Evolutionary conservation across 768 basidiomycete species (phyloP).

Genomic region (Leccinum truebloodii): DNA sequence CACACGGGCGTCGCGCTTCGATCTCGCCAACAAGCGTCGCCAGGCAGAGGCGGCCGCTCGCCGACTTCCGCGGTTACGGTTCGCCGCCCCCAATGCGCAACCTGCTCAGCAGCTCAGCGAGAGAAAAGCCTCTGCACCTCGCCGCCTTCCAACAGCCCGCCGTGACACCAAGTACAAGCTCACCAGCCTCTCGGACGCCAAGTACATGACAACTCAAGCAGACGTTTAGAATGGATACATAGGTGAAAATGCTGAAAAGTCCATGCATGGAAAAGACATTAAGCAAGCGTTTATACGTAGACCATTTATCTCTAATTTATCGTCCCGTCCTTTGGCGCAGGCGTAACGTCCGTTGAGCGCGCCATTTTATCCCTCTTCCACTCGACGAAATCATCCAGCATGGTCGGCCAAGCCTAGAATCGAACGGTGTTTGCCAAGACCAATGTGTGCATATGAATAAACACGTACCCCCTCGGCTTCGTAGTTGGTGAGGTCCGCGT

Average conservation of each 20-base stretch:
- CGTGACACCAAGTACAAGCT: neutral
- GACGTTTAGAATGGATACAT: neutral
- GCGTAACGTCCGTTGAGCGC: conserved; percentile 1
- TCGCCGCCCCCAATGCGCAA: conserved; percentile 18
- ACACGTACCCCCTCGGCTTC: conserved; percentile 73
- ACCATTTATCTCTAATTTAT: conserved; percentile 12
- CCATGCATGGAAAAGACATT: conserved; percentile 11
- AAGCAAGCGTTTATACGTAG: conserved; percentile 17
- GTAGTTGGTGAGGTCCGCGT: conserved; percentile 61
- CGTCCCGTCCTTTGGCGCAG: conserved; percentile 5
- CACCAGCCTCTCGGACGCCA: neutral
- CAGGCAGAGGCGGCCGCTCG: conserved; percentile 9
- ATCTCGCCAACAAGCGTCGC: conserved; percentile 21
- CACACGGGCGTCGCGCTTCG: conserved; percentile 24
- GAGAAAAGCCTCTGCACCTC: conserved; percentile 5
- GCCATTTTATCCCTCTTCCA: conserved; percentile 51
- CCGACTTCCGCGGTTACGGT: conserved; percentile 22
- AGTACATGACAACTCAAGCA: neutral
- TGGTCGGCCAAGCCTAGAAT: conserved; percentile 75
- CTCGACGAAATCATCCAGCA: conserved; percentile 74
- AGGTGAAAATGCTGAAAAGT: conserved; percentile 11
- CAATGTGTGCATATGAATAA: neutral
- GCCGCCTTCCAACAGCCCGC: neutral
- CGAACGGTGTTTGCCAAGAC: conserved; percentile 1
- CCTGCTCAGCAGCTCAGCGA: conserved; percentile 2